phyloP scores from a whole-genome alignment of 2,329 filamentous ascomycete species.

The Colletotrichum cuscutae region DNA sequence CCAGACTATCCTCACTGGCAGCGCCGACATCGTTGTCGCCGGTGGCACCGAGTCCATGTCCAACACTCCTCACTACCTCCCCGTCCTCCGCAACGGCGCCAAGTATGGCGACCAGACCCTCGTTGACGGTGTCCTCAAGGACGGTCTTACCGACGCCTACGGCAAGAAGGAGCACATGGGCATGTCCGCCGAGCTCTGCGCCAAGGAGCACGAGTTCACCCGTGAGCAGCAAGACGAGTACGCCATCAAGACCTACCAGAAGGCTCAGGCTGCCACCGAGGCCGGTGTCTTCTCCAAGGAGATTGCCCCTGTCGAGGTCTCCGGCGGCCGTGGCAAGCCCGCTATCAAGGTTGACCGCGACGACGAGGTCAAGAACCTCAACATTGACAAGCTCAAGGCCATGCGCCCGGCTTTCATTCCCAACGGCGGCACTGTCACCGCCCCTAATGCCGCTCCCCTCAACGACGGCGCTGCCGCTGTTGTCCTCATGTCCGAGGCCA shows the following conservation, averaged over 20 bases:
- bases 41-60: constrained; percentile 99
- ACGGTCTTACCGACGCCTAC: constrained; percentile 94
- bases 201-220: constrained; percentile 81
- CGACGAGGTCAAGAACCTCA: constrained; percentile 96
- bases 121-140: constrained; percentile 91
- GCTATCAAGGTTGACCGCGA: constrained; percentile 82
- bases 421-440: constrained; percentile 88
- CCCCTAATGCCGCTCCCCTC: constrained; percentile 94
- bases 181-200: constrained; percentile 90
- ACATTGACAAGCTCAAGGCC: constrained; percentile 82
- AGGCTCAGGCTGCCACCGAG: constrained; percentile 87
- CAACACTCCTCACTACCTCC: constrained; percentile 95
- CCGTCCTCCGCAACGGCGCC: constrained; percentile 83
- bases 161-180: constrained; percentile 97
- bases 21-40: constrained; percentile 90
- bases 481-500: constrained; percentile 92
- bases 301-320: constrained; percentile 90
- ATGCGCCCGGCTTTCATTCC: constrained; percentile 88
- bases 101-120: constrained; percentile 95
- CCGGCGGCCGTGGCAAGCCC: constrained; percentile 91
- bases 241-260: constrained; percentile 94
- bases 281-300: constrained; percentile 84
- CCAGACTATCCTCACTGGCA: constrained; percentile 97
- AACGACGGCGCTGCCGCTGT: constrained; percentile 95
- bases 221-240: constrained; percentile 94